Evolutionary conservation across 495 filamentous ascomycete genomes (phyloP).

Genomic region (Pyrenopolyporus hunteri): DNA sequence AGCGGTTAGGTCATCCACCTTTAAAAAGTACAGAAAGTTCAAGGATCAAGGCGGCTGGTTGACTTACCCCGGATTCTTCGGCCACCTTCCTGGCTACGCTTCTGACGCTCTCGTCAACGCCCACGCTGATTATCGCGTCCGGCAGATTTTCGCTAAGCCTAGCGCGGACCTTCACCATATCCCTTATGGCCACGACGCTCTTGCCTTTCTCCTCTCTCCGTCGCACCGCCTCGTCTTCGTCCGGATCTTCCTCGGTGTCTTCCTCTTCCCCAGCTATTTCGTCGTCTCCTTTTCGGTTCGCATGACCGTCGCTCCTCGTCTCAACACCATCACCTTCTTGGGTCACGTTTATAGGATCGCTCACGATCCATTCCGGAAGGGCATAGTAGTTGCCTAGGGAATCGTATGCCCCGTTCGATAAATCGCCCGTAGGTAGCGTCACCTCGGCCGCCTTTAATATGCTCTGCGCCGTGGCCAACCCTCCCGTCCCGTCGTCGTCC

Average conservation of each 20-base stretch:
- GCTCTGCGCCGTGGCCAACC: conserved; percentile 75
- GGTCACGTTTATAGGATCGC: conserved; percentile 74
- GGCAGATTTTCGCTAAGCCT: conserved; percentile 73
- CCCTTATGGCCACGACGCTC: conserved; percentile 50
- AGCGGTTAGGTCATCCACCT: conserved; percentile 23
- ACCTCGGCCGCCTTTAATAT: conserved; percentile 79
- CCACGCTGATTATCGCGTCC: conserved; percentile 67
- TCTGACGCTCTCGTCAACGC: conserved; percentile 66
- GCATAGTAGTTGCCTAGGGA: conserved; percentile 75
- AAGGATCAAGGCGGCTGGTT: background rate
- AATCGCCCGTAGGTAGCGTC: conserved; percentile 76
- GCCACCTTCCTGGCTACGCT: conserved; percentile 66
- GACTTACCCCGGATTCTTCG: conserved; percentile 69
- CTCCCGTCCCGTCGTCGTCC: conserved; percentile 42
- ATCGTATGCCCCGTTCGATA: conserved; percentile 80
- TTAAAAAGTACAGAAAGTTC: background rate
- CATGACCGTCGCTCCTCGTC: conserved; percentile 38
- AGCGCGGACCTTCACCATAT: conserved; percentile 66
- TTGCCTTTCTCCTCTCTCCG: conserved; percentile 73
- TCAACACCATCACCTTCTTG: conserved; percentile 42
- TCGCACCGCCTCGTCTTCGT: conserved; percentile 60
- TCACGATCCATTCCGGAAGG: conserved; percentile 75
- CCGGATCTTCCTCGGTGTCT: conserved; percentile 45
- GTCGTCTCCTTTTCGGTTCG: conserved; percentile 51
- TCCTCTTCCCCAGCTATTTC: conserved; percentile 55